Percentiles rank a stretch among this genome's conserved stretches.
phyloP scores from a whole-genome alignment of 345 rosid genomes.

The Turnera subulata region DNA sequence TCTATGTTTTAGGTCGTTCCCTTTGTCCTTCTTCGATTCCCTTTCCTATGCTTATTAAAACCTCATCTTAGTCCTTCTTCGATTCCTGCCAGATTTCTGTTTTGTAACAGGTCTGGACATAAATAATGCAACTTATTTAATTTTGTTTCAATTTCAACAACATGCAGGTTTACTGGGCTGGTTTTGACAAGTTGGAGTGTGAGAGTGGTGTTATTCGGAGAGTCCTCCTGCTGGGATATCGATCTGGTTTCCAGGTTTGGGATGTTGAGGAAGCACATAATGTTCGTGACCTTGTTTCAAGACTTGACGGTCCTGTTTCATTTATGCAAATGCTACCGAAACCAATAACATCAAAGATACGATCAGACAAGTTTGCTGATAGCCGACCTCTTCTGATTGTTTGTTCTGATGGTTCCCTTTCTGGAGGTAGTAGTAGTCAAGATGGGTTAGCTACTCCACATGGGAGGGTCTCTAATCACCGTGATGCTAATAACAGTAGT shows the following conservation, averaged over 20 bases:
- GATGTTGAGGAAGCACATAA: constrained; percentile 89
- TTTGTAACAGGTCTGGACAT: neutral
- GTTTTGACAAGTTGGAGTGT: constrained; percentile 82
- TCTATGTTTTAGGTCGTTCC: neutral
- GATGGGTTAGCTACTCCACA: constrained; percentile 37
- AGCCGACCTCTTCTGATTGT: constrained; percentile 73
- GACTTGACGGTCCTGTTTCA: constrained; percentile 72
- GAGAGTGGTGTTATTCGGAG: constrained; percentile 43
- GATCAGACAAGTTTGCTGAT: constrained; percentile 46
- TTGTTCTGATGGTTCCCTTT: constrained; percentile 50
- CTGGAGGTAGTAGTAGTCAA: constrained; percentile 37
- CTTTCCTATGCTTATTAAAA: neutral
- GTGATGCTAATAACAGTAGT: constrained; percentile 41
- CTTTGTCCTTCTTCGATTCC: no score
- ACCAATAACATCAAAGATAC: constrained; percentile 36
- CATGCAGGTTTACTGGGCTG: constrained; percentile 85
- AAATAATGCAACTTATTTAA: neutral
- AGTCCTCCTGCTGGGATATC: constrained; percentile 75
- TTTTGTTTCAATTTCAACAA: constrained; percentile 8
- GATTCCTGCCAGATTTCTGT: neutral
- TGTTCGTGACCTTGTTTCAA: constrained; percentile 68
- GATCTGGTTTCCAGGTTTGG: constrained; percentile 93
- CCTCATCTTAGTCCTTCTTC: neutral
- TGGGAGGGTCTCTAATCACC: constrained; percentile 32
- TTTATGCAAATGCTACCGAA: constrained; percentile 81